These are phyloP conservation scores for Turritis glabra DNA, from an alignment of 345 rosid genomes.

Conservation along the genomic window DNA sequence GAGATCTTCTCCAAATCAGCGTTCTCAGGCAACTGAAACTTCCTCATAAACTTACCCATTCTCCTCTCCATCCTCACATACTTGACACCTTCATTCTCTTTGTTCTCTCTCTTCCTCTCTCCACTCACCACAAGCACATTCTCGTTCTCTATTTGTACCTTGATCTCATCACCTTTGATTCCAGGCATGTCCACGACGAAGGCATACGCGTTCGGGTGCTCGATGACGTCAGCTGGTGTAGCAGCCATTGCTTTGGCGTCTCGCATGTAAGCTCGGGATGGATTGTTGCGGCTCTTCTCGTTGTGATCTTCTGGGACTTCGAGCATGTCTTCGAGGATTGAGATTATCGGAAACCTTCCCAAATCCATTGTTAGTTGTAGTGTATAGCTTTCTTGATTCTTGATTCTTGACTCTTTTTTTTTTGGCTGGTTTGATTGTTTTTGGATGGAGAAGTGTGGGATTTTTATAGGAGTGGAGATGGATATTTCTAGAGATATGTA, in stretches of 20 bases:
- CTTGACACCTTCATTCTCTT: constrained; percentile 61
- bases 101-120: constrained; percentile 58
- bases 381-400: background rate
- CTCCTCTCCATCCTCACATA: constrained; percentile 84
- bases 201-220: constrained; percentile 49
- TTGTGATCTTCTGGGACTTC: constrained; percentile 45
- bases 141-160: constrained; percentile 77
- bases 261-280: constrained; percentile 54
- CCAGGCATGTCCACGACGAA: constrained; percentile 90
- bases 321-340: constrained; percentile 57
- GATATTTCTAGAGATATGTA: constrained; percentile 31
- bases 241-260: constrained; percentile 86
- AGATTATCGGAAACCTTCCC: constrained; percentile 46
- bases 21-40: constrained; percentile 68
- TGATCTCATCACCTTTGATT: constrained; percentile 60
- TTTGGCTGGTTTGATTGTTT: background rate
- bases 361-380: constrained; percentile 41
- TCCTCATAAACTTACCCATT: constrained; percentile 76
- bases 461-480: constrained; percentile 4
- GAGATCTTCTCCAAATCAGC: constrained; percentile 59
- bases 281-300: constrained; percentile 46
- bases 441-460: background rate
- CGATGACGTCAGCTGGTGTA: constrained; percentile 79
- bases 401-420: background rate
- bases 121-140: constrained; percentile 66